A percentile compares a stretch with the other conserved stretches of the same genome.
Evolutionary conservation across 2,329 filamentous ascomycete genomes (phyloP).

Genomic region (Colletotrichum godetiae): DNA sequence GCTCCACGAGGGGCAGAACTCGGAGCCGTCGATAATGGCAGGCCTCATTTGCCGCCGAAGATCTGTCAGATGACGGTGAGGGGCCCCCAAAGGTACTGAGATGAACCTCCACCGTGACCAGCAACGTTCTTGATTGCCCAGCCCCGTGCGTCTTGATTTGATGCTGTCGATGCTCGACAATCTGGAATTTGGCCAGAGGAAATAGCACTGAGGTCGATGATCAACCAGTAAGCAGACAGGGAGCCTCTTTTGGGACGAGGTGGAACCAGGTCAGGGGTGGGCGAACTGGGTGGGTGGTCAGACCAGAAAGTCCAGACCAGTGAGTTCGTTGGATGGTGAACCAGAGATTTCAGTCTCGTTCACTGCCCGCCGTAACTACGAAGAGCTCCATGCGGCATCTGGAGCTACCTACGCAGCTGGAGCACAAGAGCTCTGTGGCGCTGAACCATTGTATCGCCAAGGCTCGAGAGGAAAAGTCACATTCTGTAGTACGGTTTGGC

Average conservation of each 20-base stretch:
- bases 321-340: slow-evolving; percentile 2
- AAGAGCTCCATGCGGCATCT: slow-evolving; percentile 1
- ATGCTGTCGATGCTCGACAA: slow-evolving; percentile 20
- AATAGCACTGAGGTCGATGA: slow-evolving; percentile 20
- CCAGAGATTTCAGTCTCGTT: not conserved
- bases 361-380: slow-evolving; percentile 1
- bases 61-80: slow-evolving; percentile 21
- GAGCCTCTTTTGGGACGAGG: slow-evolving; percentile 25
- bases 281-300: slow-evolving; percentile 26
- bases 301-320: slow-evolving; percentile 20
- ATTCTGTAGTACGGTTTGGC: not conserved
- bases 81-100: not conserved
- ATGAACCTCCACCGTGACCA: slow-evolving; percentile 17
- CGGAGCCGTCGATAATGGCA: not conserved
- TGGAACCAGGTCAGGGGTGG: slow-evolving; percentile 30
- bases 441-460: slow-evolving; percentile 21
- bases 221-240: slow-evolving; percentile 26
- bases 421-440: slow-evolving; percentile 12
- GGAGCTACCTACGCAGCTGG: not conserved
- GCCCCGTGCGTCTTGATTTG: slow-evolving; percentile 18
- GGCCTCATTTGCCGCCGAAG: slow-evolving; percentile 30
- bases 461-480: not conserved
- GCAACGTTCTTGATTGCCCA: slow-evolving; percentile 4
- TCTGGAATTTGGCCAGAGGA: slow-evolving; percentile 18
- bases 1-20: slow-evolving; percentile 18